phyloP scores from a whole-genome alignment of 306 rosid genomes.

The Abrus precatorius region DNA sequence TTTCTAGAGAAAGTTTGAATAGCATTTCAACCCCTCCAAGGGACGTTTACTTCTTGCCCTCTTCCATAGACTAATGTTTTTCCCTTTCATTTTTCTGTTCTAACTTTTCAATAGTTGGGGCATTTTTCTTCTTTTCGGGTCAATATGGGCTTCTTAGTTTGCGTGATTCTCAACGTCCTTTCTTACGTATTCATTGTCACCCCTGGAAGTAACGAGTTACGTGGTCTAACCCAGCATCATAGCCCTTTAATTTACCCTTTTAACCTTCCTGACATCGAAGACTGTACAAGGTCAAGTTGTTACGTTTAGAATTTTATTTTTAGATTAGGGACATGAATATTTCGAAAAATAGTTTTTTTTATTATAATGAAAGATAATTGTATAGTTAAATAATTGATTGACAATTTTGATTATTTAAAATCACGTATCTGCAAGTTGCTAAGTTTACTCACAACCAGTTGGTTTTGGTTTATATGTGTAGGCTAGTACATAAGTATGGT shows the following conservation, averaged over 20 bases:
- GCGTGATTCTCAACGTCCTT: neutral
- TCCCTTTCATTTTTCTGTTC: neutral
- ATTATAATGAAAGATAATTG: no score
- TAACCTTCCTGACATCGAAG: neutral
- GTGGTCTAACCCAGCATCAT: neutral
- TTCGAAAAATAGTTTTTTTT: no score
- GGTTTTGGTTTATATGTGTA: no score
- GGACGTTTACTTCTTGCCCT: neutral
- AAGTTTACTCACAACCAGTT: no score
- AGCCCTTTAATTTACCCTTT: neutral
- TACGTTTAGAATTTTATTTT: neutral
- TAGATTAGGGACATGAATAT: neutral
- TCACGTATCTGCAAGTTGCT: no score
- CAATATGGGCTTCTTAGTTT: neutral
- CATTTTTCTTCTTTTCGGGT: neutral
- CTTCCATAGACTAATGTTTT: no score
- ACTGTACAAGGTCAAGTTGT: neutral
- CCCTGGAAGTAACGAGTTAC: neutral
- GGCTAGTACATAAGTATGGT: no score
- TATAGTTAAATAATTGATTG: no score
- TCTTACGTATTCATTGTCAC: neutral
- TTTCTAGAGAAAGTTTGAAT: constrained; percentile 31
- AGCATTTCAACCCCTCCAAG: constrained; percentile 4
- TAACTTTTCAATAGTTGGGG: neutral
- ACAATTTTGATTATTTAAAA: no score